Conservation (phyloP, 129 eudicot genomes). For the Deinandra increscens region DNA sequence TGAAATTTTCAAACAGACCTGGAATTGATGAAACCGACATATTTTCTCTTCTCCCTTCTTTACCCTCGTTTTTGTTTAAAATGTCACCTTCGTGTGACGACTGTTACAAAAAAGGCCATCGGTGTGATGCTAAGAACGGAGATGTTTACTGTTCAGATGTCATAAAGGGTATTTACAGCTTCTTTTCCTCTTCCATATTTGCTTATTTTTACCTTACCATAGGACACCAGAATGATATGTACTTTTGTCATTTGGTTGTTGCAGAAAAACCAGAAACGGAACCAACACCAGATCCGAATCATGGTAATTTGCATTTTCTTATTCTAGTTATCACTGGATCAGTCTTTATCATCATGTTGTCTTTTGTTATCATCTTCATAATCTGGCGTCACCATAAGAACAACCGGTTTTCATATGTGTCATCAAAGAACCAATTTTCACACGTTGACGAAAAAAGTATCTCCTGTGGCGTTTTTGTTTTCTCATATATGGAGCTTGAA, state of each 20-base stretch:
- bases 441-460: conserved; percentile 27
- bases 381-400: too few relatives aligned
- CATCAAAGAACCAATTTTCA: conserved; percentile 22
- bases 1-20: too few relatives aligned
- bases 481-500: conserved; percentile 51
- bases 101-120: conserved; percentile 21
- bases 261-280: conserved; percentile 2
- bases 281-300: background rate
- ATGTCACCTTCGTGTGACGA: conserved; percentile 10
- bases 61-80: too few relatives aligned
- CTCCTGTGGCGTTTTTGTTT: conserved; percentile 41
- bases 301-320: background rate
- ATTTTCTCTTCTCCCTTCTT: too few relatives aligned
- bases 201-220: background rate
- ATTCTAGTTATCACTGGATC: too few relatives aligned
- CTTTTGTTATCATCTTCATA: too few relatives aligned
- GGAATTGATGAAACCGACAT: too few relatives aligned
- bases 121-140: conserved; percentile 1
- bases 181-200: background rate
- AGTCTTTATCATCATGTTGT: too few relatives aligned
- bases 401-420: too few relatives aligned
- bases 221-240: too few relatives aligned
- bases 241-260: background rate
- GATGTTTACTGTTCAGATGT: background rate
- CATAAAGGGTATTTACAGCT: too few relatives aligned